phyloP scores from a whole-genome alignment of 257 asterid genomes.

The Salvia rosmarinus region DNA sequence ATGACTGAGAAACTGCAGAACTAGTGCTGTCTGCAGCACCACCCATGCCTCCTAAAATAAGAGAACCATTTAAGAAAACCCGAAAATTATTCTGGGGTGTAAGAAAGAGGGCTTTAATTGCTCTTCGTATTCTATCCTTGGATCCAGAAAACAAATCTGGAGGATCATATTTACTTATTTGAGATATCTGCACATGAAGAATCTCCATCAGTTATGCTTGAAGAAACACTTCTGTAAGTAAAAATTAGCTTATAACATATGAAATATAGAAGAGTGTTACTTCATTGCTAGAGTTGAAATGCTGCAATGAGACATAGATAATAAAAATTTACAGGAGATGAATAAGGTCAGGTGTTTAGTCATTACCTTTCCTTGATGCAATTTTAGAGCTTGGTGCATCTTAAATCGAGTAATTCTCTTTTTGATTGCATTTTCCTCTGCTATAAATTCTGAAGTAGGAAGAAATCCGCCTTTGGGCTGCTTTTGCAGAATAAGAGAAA shows the following conservation, averaged over 20 bases:
- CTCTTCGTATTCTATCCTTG: constrained; percentile 66
- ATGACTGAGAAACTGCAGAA: constrained; percentile 49
- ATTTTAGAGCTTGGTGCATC: constrained; percentile 90
- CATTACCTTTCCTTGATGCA: constrained; percentile 69
- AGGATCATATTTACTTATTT: constrained; percentile 84
- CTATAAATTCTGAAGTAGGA: constrained; percentile 75
- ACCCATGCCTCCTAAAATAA: constrained; percentile 78
- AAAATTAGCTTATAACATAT: constrained; percentile 11
- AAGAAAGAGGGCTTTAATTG: constrained; percentile 61
- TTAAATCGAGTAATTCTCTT: constrained; percentile 70
- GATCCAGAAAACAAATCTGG: constrained; percentile 88
- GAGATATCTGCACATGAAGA: constrained; percentile 62
- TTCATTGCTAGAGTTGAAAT: constrained; percentile 17
- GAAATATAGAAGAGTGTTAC: constrained; percentile 22
- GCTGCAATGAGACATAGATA: constrained; percentile 19
- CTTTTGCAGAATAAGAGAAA: constrained; percentile 33
- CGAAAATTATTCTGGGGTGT: constrained; percentile 96
- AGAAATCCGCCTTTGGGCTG: constrained; percentile 97
- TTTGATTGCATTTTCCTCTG: constrained; percentile 67
- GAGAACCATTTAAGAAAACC: constrained; percentile 85
- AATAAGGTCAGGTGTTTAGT: neutral
- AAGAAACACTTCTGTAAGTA: constrained; percentile 4
- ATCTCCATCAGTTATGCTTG: constrained; percentile 29
- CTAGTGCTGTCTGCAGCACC: constrained; percentile 53
- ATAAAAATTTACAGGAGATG: constrained; percentile 10